phyloP scores from a whole-genome alignment of 106 monocot species.

The Dendrobium nobile region DNA sequence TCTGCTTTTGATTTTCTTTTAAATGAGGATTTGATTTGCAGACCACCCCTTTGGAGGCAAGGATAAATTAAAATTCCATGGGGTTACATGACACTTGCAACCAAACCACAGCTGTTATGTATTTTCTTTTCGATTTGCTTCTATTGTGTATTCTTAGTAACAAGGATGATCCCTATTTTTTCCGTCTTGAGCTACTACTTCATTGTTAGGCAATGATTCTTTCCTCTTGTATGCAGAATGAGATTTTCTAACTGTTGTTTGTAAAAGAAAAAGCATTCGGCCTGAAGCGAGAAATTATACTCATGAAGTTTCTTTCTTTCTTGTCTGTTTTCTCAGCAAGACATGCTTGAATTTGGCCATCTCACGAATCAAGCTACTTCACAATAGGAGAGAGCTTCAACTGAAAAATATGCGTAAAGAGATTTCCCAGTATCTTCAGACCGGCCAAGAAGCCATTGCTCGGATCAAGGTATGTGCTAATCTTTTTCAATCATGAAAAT shows the following conservation, averaged over 20 bases:
- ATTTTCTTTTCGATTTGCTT: neutral
- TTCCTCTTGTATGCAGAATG: neutral
- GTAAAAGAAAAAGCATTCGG: neutral
- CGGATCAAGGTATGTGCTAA: constrained; percentile 60
- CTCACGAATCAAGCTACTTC: constrained; percentile 85
- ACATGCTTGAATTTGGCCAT: constrained; percentile 86
- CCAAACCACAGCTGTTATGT: no score
- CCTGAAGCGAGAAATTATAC: neutral
- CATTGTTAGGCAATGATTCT: neutral
- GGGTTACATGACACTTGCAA: no score
- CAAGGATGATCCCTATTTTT: neutral
- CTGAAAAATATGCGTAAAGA: constrained; percentile 78
- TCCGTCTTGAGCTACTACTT: neutral
- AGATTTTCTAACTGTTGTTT: neutral
- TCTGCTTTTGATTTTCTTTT: no score
- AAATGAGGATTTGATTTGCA: no score
- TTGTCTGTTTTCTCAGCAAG: constrained; percentile 46
- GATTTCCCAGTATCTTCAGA: constrained; percentile 78
- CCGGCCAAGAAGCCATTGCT: constrained; percentile 88
- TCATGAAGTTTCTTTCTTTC: neutral
- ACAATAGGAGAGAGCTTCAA: constrained; percentile 81
- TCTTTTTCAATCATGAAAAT: neutral
- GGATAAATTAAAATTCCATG: no score
- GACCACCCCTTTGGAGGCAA: no score
- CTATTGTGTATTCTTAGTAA: neutral